Evolutionary conservation across 2,329 filamentous ascomycete genomes (phyloP).

Genomic region (Penicillium olsonii): DNA sequence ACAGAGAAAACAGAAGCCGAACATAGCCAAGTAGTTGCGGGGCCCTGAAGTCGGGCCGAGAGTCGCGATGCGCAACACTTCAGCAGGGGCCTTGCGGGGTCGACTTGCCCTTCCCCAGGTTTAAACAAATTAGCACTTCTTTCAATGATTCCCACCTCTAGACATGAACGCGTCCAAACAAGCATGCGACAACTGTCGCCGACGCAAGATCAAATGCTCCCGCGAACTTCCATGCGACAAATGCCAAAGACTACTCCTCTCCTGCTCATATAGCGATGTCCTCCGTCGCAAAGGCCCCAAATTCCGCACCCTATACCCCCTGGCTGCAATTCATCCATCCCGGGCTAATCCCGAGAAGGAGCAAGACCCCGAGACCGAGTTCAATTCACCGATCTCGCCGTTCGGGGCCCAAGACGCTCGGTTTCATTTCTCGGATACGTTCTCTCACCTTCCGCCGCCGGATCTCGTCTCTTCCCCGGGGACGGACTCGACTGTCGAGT

Average conservation of each 20-base stretch:
- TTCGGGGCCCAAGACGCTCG: slow-evolving; percentile 26
- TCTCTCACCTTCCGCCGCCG: slow-evolving; percentile 30
- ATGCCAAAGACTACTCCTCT: slow-evolving; percentile 38
- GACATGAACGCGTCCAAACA: slow-evolving; percentile 32
- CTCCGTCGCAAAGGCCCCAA: slow-evolving; percentile 43
- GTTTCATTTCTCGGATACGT: slow-evolving; percentile 29
- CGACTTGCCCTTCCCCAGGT: slow-evolving; percentile 21
- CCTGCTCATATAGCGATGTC: slow-evolving; percentile 43
- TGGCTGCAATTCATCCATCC: slow-evolving; percentile 38
- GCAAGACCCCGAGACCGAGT: slow-evolving; percentile 19
- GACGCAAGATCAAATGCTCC: slow-evolving; percentile 47
- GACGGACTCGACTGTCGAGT: slow-evolving; percentile 32
- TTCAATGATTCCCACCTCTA: slow-evolving; percentile 33
- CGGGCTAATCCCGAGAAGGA: slow-evolving; percentile 17
- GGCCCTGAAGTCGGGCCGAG: neutral
- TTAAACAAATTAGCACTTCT: neutral
- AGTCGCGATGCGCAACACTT: neutral
- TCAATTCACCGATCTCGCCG: slow-evolving; percentile 31
- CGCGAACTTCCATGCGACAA: slow-evolving; percentile 45
- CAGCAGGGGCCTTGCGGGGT: slow-evolving; percentile 19
- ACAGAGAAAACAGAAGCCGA: neutral
- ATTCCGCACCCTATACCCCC: slow-evolving; percentile 40
- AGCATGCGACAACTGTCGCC: slow-evolving; percentile 45
- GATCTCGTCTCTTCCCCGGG: slow-evolving; percentile 39
- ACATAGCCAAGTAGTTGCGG: neutral